Conservation (phyloP, 805 yeast species). For the Komagataella populi region DNA sequence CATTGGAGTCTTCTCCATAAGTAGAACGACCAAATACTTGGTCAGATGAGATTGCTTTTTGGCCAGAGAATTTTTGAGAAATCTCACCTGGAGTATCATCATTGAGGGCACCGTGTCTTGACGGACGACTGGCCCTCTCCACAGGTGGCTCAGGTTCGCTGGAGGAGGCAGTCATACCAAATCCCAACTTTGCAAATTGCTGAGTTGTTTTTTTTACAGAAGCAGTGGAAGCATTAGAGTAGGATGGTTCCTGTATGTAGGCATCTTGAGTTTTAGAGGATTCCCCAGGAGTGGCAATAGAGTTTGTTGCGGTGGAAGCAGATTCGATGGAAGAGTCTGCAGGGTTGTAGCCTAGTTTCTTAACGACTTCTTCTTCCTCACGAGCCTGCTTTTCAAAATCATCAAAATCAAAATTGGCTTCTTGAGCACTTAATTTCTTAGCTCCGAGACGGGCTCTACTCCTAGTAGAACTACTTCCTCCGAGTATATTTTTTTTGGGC, state of each 20-base stretch:
- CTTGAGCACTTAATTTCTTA: constrained; percentile 31
- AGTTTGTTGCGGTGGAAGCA: constrained; percentile 1
- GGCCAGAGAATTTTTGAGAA: constrained; percentile 66
- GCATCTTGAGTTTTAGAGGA: not conserved
- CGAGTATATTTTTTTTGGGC: constrained; percentile 22
- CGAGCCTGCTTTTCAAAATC: constrained; percentile 67
- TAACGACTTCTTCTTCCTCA: constrained; percentile 63
- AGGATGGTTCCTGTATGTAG: not conserved
- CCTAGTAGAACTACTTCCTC: constrained; percentile 24
- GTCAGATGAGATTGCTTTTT: constrained; percentile 93
- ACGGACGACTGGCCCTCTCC: constrained; percentile 1
- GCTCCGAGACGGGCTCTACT: constrained; percentile 44
- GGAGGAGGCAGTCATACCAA: constrained; percentile 70
- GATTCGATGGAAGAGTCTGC: constrained; percentile 8
- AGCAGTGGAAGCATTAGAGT: constrained; percentile 6
- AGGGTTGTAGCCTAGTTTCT: constrained; percentile 38
- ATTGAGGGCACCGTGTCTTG: constrained; percentile 24
- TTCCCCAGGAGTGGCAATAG: constrained; percentile 1
- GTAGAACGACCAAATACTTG: constrained; percentile 84
- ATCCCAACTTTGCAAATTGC: constrained; percentile 36
- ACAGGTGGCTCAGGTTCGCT: constrained; percentile 15
- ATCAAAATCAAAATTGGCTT: constrained; percentile 39
- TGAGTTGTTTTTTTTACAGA: constrained; percentile 7
- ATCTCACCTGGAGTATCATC: constrained; percentile 66
- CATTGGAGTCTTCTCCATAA: constrained; percentile 69